phyloP scores from a whole-genome alignment of 2,329 filamentous ascomycete genomes.

The Sporothrix variecibatus region DNA sequence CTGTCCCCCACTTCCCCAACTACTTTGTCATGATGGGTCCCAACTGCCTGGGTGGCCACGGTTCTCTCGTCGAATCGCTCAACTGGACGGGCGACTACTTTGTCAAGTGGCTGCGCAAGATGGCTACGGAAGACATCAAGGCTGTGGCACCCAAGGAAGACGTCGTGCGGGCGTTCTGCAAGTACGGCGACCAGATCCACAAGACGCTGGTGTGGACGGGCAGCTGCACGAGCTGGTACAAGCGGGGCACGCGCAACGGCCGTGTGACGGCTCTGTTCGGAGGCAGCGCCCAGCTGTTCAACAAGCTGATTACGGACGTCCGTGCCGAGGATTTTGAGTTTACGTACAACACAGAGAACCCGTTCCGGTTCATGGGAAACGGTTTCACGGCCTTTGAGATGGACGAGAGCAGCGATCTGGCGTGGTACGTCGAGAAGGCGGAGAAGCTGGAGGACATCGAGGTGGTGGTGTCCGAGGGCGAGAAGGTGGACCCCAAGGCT shows the following conservation, averaged over 20 bases:
- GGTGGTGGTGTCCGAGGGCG: not conserved
- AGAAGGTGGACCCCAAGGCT: not conserved
- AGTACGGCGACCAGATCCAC: slow-evolving; percentile 35
- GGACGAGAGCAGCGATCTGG: slow-evolving; percentile 17
- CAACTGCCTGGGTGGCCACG: slow-evolving; percentile 25
- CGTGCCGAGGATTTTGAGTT: slow-evolving; percentile 38
- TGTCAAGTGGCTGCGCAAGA: slow-evolving; percentile 28
- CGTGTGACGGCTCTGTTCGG: slow-evolving; percentile 29
- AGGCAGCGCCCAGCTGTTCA: slow-evolving; percentile 29
- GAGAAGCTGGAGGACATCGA: not conserved
- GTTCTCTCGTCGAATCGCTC: slow-evolving; percentile 24
- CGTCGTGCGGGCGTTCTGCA: slow-evolving; percentile 38
- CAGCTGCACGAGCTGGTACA: slow-evolving; percentile 36
- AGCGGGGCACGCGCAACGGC: slow-evolving; percentile 33
- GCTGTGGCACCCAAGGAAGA: slow-evolving; percentile 34
- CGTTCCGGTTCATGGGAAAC: slow-evolving; percentile 28
- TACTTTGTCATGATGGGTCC: slow-evolving; percentile 26
- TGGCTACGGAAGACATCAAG: slow-evolving; percentile 37
- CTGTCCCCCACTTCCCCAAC: slow-evolving; percentile 25
- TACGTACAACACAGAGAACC: slow-evolving; percentile 27
- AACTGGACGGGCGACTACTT: slow-evolving; percentile 24
- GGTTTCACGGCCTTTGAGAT: slow-evolving; percentile 25
- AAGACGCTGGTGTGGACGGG: slow-evolving; percentile 40
- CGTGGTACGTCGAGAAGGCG: slow-evolving; percentile 20
- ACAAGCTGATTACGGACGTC: slow-evolving; percentile 33